Conservation (phyloP, 805 yeast genomes). For the Komagataella phaffii region DNA sequence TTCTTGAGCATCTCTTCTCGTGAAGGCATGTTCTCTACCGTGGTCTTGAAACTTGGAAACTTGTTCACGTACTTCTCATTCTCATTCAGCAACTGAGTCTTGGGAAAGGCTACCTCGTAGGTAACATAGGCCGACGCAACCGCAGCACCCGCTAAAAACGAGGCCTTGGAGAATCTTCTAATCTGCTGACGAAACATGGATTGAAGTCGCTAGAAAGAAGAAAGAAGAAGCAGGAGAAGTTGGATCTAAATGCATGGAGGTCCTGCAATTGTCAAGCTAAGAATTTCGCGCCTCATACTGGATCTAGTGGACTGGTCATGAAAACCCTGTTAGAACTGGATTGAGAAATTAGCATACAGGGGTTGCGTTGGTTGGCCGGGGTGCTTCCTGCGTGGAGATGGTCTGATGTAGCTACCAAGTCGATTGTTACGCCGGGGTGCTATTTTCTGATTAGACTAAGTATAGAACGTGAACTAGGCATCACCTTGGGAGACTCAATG, state of each 20-base stretch:
- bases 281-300: not conserved
- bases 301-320: not conserved
- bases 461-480: no score
- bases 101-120: not conserved
- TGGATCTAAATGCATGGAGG: not conserved
- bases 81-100: not conserved
- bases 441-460: no score
- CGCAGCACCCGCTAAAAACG: not conserved
- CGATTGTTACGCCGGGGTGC: not conserved
- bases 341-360: not conserved
- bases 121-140: not conserved
- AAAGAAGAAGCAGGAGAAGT: not conserved
- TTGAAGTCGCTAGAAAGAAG: not conserved
- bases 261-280: not conserved
- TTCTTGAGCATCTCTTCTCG: conserved; percentile 38
- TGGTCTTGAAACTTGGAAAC: conserved; percentile 28
- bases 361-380: not conserved
- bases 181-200: conserved; percentile 1
- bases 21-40: conserved; percentile 37
- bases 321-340: not conserved
- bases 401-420: not conserved
- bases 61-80: conserved; percentile 1
- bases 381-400: not conserved
- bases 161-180: conserved; percentile 1
- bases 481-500: no score